phyloP scores from a whole-genome alignment of 2,329 filamentous ascomycete species.

The Sarocladiaceae sp. region DNA sequence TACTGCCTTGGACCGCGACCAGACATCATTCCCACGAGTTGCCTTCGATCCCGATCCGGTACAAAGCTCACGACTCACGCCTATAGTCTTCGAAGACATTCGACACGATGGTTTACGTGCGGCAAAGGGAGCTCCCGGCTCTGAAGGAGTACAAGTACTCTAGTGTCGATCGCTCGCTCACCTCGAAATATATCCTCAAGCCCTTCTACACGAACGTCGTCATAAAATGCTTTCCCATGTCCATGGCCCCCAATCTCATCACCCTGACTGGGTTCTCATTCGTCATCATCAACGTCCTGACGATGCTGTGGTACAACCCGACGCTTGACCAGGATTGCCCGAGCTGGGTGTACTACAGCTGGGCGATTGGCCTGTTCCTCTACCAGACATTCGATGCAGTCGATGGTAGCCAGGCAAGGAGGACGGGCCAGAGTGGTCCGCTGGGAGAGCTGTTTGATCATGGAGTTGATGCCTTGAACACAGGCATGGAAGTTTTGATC shows the following conservation, averaged over 20 bases:
- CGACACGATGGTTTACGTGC: slow-evolving; percentile 83
- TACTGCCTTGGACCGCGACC: no score
- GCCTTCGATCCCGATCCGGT: no score
- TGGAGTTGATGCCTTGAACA: slow-evolving; percentile 95
- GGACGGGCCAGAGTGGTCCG: slow-evolving; percentile 88
- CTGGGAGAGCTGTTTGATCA: slow-evolving; percentile 97
- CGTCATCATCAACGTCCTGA: slow-evolving; percentile 83
- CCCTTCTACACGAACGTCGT: slow-evolving; percentile 95
- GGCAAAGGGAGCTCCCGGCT: slow-evolving; percentile 81
- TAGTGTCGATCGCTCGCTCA: slow-evolving; percentile 81
- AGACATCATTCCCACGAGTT: no score
- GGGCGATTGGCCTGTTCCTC: slow-evolving; percentile 83
- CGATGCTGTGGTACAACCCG: slow-evolving; percentile 94
- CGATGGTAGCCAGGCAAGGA: slow-evolving; percentile 88
- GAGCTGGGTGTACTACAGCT: slow-evolving; percentile 89
- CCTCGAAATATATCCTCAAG: slow-evolving; percentile 92
- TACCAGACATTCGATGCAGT: slow-evolving; percentile 99
- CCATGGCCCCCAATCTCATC: slow-evolving; percentile 86
- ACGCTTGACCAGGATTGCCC: slow-evolving; percentile 90
- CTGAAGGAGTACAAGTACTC: slow-evolving; percentile 96
- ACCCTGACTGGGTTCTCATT: slow-evolving; percentile 89
- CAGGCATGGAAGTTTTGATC: slow-evolving; percentile 84
- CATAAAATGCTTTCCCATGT: slow-evolving; percentile 91
- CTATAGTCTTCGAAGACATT: neutral
- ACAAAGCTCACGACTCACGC: neutral